Evolutionary conservation across 345 rosid genomes (phyloP).

Genomic region (Populus deltoides): DNA sequence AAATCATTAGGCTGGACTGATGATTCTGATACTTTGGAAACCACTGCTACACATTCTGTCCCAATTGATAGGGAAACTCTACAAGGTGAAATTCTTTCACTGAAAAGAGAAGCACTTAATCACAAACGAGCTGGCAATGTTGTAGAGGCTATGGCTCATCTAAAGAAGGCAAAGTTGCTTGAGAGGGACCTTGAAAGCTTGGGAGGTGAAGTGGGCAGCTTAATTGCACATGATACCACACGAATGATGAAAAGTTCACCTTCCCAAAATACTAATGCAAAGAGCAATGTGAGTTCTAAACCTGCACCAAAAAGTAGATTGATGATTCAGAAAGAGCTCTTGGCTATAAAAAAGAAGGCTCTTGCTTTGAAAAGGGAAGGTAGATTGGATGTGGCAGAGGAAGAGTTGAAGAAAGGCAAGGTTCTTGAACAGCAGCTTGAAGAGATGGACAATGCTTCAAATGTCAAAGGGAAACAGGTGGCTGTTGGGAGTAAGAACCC

Average conservation of each 20-base stretch:
- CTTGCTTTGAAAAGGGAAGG: conserved; percentile 79
- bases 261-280: conserved; percentile 23
- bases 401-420: conserved; percentile 58
- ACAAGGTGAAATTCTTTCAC: conserved; percentile 44
- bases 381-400: conserved; percentile 61
- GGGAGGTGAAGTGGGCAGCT: conserved; percentile 15
- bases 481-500: conserved; percentile 13
- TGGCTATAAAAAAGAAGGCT: conserved; percentile 68
- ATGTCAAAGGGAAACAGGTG: conserved; percentile 25
- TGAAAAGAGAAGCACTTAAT: conserved; percentile 66
- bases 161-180: conserved; percentile 75
- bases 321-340: conserved; percentile 65
- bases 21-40: conserved; percentile 40
- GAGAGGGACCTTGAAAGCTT: conserved; percentile 52
- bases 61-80: conserved; percentile 40
- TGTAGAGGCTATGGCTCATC: conserved; percentile 61
- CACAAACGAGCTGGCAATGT: conserved; percentile 56
- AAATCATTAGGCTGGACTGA: conserved; percentile 81
- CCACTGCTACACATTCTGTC: conserved; percentile 17
- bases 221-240: background rate
- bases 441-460: conserved; percentile 49
- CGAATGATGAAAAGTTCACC: conserved; percentile 5
- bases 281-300: conserved; percentile 29
- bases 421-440: conserved; percentile 70
- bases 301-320: conserved; percentile 46